Evolutionary conservation across 2,329 filamentous ascomycete genomes (phyloP).

Genomic region (Penicillium janthinellum): DNA sequence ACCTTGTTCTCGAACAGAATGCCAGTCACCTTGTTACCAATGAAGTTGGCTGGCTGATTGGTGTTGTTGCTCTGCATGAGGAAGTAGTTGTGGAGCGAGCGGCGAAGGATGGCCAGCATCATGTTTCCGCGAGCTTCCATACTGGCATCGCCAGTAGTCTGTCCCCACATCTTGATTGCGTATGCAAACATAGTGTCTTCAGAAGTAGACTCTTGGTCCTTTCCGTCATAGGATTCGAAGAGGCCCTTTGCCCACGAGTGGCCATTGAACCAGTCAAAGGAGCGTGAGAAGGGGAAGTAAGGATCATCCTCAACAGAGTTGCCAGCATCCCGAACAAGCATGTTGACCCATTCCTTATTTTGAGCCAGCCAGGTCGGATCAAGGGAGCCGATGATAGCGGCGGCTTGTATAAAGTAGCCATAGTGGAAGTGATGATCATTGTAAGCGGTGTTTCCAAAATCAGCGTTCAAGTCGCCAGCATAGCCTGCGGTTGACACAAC

Average conservation of each 20-base stretch:
- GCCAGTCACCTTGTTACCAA: slow-evolving; percentile 71
- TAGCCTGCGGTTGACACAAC: slow-evolving; percentile 77
- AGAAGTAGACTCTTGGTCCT: slow-evolving; percentile 74
- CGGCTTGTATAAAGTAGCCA: slow-evolving; percentile 86
- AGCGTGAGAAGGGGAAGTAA: slow-evolving; percentile 78
- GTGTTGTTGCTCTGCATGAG: slow-evolving; percentile 72
- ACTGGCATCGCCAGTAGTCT: slow-evolving; percentile 70
- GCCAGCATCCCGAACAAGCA: slow-evolving; percentile 78
- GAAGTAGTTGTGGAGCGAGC: slow-evolving; percentile 78
- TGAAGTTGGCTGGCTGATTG: slow-evolving; percentile 73
- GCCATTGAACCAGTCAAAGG: slow-evolving; percentile 92
- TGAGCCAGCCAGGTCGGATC: slow-evolving; percentile 72
- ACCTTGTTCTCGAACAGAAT: slow-evolving; percentile 92
- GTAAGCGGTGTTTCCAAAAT: slow-evolving; percentile 88
- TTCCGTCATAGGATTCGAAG: slow-evolving; percentile 56
- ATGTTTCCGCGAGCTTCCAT: slow-evolving; percentile 83
- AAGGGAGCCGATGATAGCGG: slow-evolving; percentile 77
- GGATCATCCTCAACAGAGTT: slow-evolving; percentile 72
- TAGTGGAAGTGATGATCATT: slow-evolving; percentile 66
- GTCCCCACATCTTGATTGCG: slow-evolving; percentile 92
- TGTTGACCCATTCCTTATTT: slow-evolving; percentile 81
- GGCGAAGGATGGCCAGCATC: slow-evolving; percentile 76
- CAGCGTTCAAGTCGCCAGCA: slow-evolving; percentile 65
- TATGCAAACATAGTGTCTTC: slow-evolving; percentile 89
- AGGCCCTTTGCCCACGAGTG: slow-evolving; percentile 82